Percentiles rank a stretch among this genome's conserved stretches.
phyloP scores from a whole-genome alignment of 2,329 filamentous ascomycete species.

The Fusarium nanum region DNA sequence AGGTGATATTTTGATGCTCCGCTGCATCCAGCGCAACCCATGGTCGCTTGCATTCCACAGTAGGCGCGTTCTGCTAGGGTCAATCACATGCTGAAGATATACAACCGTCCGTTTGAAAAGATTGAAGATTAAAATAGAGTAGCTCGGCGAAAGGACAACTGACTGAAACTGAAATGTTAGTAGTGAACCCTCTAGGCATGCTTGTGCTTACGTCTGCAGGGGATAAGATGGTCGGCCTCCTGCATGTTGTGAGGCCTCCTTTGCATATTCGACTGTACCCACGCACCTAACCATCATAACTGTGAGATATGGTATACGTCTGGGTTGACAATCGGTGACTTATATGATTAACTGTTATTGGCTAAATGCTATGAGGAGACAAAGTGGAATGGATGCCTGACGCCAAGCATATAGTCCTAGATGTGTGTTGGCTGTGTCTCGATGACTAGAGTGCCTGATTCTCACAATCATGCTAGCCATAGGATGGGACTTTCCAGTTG shows the following conservation, averaged over 20 bases:
- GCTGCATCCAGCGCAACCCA: background rate
- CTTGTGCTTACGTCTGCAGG: background rate
- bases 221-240: background rate
- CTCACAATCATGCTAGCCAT: background rate
- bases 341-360: background rate
- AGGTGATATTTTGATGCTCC: background rate
- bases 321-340: background rate
- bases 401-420: background rate
- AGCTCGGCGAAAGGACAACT: background rate
- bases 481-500: background rate
- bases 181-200: background rate
- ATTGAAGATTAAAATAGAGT: fast-evolving
- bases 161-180: background rate
- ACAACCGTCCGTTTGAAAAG: too few relatives aligned
- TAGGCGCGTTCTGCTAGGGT: background rate
- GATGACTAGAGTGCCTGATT: background rate
- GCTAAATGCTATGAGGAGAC: background rate
- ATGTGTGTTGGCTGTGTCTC: background rate
- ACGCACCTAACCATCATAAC: too few relatives aligned
- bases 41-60: background rate
- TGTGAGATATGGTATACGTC: background rate
- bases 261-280: background rate
- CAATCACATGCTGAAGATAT: background rate
- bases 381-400: background rate
- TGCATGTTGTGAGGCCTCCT: background rate